Evolutionary conservation across 352 stramenopile genomes (phyloP).

Genomic region (Peronosclerospora sorghi): DNA sequence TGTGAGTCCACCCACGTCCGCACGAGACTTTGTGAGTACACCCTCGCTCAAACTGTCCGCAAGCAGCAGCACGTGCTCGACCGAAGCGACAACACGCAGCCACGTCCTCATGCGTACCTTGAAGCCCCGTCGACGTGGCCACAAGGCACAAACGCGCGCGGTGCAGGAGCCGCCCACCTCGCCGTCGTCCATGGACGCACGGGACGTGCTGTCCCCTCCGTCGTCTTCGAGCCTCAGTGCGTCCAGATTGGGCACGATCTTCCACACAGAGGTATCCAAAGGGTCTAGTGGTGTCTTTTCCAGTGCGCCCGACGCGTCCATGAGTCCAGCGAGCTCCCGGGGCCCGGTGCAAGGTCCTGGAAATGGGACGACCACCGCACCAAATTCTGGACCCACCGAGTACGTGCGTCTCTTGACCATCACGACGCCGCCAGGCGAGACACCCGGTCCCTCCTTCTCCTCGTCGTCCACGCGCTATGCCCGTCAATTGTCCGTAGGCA

Average conservation of each 20-base stretch:
- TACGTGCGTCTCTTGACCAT: conserved; percentile 23
- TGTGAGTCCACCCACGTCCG: too few species aligned
- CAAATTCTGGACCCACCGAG: conserved; percentile 5
- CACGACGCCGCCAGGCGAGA: conserved; percentile 14
- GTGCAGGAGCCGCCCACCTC: conserved; percentile 10
- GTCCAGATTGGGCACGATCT: conserved; percentile 30
- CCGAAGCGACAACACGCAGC: conserved; percentile 20
- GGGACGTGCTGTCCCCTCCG: too few species aligned
- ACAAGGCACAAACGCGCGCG: conserved; percentile 21
- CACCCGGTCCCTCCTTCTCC: conserved; percentile 5
- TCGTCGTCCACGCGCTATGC: too few species aligned
- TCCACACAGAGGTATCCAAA: conserved; percentile 25
- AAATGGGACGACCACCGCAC: background rate
- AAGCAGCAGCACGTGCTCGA: conserved; percentile 16
- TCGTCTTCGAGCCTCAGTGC: too few species aligned
- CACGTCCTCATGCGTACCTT: conserved; percentile 34
- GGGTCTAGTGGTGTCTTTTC: conserved; percentile 5
- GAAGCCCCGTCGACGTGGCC: conserved; percentile 23
- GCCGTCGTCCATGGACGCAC: conserved; percentile 9
- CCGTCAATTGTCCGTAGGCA: conserved; percentile 20
- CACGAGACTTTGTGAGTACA: too few species aligned
- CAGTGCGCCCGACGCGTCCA: conserved; percentile 3
- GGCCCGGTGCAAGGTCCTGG: too few species aligned
- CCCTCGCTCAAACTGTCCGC: too few species aligned
- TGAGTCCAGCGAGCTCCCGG: conserved; percentile 18